These are phyloP conservation scores for Mediolabrus comicus DNA, from an alignment of 108 stramenopile genomes.

Conservation along the genomic window DNA sequence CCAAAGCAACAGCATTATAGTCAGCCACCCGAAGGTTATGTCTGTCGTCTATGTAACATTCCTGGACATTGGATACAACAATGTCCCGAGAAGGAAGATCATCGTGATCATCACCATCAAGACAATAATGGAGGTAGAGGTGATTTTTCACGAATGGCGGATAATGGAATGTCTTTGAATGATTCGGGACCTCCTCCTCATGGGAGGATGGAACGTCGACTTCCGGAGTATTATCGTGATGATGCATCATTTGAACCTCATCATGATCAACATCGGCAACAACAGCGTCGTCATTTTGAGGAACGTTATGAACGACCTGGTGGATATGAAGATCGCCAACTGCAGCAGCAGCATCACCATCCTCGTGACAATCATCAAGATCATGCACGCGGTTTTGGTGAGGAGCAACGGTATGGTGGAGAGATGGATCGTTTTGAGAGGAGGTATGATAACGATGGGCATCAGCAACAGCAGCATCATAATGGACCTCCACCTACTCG, in stretches of 20 bases:
- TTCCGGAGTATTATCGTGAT: not conserved
- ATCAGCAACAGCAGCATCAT: no score
- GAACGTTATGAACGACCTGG: not conserved
- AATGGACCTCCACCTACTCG: no score
- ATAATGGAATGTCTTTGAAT: not conserved
- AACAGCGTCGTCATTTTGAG: not conserved
- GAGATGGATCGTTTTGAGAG: not conserved
- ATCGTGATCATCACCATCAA: not conserved
- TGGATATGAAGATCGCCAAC: not conserved
- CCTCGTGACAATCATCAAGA: not conserved
- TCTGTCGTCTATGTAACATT: slow-evolving; percentile 74
- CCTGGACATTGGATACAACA: slow-evolving; percentile 62
- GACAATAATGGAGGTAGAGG: not conserved
- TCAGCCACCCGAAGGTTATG: slow-evolving; percentile 24
- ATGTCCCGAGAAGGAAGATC: slow-evolving; percentile 9
- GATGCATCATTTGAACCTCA: not conserved
- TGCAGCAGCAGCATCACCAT: not conserved
- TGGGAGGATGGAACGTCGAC: not conserved
- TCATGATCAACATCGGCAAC: not conserved
- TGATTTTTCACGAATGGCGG: not conserved
- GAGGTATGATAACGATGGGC: not conserved
- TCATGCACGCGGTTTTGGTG: not conserved
- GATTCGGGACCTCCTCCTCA: not conserved
- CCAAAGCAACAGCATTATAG: no score
- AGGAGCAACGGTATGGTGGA: not conserved